Evolutionary conservation across 495 filamentous ascomycete species (phyloP), one percentile per base, ranked within the genome.

Genomic region (Podospora sp.): DNA sequence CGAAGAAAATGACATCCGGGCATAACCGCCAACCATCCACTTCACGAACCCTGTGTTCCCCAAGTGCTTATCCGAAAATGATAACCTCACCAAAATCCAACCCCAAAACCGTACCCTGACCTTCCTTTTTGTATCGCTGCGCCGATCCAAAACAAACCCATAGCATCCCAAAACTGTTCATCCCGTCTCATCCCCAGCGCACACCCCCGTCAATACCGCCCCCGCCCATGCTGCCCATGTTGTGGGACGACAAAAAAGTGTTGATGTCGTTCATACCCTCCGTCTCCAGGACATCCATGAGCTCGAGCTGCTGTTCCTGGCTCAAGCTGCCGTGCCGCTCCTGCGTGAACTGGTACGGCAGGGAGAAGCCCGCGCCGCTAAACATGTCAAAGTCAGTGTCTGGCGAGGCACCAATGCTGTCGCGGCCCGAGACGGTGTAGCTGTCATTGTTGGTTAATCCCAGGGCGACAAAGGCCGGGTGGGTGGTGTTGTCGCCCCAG

Each of bases 281-380:
- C 33, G 85, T 82, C 69, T 90, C 88, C 25, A 91, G 75, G 46
- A 85, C 84, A 33, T 84, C 81, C 87, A 91, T 88, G 60, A 92
- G 76, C 78, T 92, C 88, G 51, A 87, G 76, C 75, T 92, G 90
- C 74, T 91, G 88, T 71, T 90, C 83, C 62, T 90, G 87, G 55
- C 85, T 90, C 61, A 92, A 77, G 50, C 88, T 90, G 52, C 87
- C 85, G 51, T 86, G 83, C 11, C 89, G 80, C 73, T 83, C 75
- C 49, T 73, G 71, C 4, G 75, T 64, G 29, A 77, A 76, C 52
- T 70, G 72, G 46, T 72, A 74, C n/a, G 77, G 71, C 55, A 53
- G 29, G 14, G 68, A 66, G 55, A 72, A 72, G 21, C 69, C 78
- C 11, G 80, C 72, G 62, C 82, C 67, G 4, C 50, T 79, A 11